phyloP scores from a whole-genome alignment of 2,329 filamentous ascomycete species.

The Calycina marina region DNA sequence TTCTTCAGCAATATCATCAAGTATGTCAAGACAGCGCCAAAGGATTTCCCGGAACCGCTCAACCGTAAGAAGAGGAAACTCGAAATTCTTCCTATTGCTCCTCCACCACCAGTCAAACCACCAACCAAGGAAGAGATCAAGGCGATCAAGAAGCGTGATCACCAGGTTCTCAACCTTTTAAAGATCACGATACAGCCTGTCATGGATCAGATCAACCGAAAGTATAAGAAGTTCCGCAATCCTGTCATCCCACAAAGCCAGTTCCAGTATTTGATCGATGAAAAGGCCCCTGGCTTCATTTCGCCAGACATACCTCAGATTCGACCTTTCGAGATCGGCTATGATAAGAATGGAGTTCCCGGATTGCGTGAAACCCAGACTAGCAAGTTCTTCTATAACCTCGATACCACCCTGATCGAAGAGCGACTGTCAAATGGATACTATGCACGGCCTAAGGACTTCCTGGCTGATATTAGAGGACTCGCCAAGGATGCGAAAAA shows the following conservation, averaged over 20 bases:
- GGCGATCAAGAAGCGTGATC: conserved; percentile 66
- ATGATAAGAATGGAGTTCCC: conserved; percentile 63
- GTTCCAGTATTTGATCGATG: conserved; percentile 72
- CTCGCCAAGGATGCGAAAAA: conserved; percentile 74
- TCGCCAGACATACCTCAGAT: conserved; percentile 36
- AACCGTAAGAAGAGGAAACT: conserved; percentile 78
- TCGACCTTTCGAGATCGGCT: conserved; percentile 66
- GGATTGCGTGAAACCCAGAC: conserved; percentile 63
- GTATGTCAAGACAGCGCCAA: conserved; percentile 65
- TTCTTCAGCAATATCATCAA: conserved; percentile 66
- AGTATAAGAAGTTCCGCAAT: conserved; percentile 77
- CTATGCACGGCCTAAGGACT: conserved; percentile 83
- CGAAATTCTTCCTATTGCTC: conserved; percentile 61
- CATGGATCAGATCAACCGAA: conserved; percentile 90
- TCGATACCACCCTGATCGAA: conserved; percentile 86
- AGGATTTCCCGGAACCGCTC: conserved; percentile 74
- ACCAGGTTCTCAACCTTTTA: conserved; percentile 68
- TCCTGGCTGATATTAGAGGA: conserved; percentile 72
- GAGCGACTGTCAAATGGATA: conserved; percentile 94
- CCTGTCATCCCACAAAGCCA: conserved; percentile 60
- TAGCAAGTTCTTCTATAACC: conserved; percentile 85
- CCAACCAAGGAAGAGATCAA: conserved; percentile 68
- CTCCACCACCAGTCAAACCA: conserved; percentile 51
- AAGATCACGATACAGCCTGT: conserved; percentile 86
- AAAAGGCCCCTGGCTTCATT: conserved; percentile 62